Evolutionary conservation across 1,284 basidiomycete genomes (phyloP), one percentile per base, ranked within the genome.

Genomic region (Xerocomus minutiporus): DNA sequence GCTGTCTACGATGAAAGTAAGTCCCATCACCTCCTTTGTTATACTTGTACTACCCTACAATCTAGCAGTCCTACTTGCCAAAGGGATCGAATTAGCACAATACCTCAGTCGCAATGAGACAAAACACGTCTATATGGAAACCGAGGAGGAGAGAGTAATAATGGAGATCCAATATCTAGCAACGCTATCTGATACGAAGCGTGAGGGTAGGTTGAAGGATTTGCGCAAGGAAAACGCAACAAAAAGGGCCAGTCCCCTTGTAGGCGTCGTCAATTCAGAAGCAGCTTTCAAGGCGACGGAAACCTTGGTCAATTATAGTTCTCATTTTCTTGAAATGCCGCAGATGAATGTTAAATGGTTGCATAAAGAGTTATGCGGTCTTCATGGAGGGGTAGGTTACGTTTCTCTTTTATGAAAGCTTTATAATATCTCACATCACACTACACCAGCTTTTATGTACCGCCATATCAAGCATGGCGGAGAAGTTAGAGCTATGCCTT

Each of bases 101-200:
- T 29, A 53, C 12, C 52, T 58, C 3, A 58, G 57, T 5, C 51
- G 36, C 6, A 58, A 58, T 13, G 57, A 51, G n/a, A 53, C 46
- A 0, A 35, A 17, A 23, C 57, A 58, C 23, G 50, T 58, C 0
- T 58, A 58, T 3, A 58, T 58, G 55, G 52, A 58, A 17, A 58
- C 57, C 0, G 51, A 49, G 0, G 55, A 58, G 12, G 55, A 58
- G 9, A 8, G 2, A 0, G 38, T 58, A 1, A 40, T 58, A 1
- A 58, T 58, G 57, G 55, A 58, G 7, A 57, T 57, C 2, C 54
- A 57, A 11, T 20, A 17, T 1, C 8, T 57, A 0, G 50, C 50
- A 0, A 57, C 48, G 3, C 40, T 55, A 8, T 8, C 28, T 3
- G 46, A 31, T 1, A 15, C 40, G 5, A 40, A 50, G 20, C 5